A percentile compares a stretch with the other conserved stretches of the same genome.
Conservation (phyloP, 441 rosid genomes). For the Sinapis alba region DNA sequence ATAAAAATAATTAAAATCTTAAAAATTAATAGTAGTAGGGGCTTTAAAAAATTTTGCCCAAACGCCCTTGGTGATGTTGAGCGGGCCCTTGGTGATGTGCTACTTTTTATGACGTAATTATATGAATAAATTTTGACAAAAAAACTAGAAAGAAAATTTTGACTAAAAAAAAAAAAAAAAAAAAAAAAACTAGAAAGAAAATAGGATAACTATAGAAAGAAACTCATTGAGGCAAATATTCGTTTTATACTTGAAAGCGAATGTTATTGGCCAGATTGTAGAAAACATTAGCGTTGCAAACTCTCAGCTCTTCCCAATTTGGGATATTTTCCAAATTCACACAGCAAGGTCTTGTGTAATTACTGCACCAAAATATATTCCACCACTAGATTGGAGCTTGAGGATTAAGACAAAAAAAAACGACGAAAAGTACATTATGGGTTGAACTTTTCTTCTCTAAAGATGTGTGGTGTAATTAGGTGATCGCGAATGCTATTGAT, state of each 20-base stretch:
- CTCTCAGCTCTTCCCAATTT: background rate
- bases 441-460: background rate
- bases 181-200: background rate
- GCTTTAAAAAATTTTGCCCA: too few species aligned
- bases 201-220: background rate
- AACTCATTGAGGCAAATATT: background rate
- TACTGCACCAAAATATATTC: background rate
- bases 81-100: too few species aligned
- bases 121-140: too few species aligned
- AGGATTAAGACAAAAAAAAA: background rate
- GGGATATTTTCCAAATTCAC: background rate
- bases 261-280: background rate
- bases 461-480: background rate
- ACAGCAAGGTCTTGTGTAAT: background rate
- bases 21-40: too few species aligned
- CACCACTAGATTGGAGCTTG: background rate
- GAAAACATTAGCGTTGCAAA: background rate
- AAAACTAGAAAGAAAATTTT: too few species aligned
- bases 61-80: too few species aligned
- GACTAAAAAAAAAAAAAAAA: too few species aligned
- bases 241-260: background rate
- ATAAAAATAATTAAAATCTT: too few species aligned
- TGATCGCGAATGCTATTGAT: background rate
- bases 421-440: background rate
- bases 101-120: too few species aligned